phyloP scores from a whole-genome alignment of 805 yeast species.

The Ogataea haglerorum region DNA sequence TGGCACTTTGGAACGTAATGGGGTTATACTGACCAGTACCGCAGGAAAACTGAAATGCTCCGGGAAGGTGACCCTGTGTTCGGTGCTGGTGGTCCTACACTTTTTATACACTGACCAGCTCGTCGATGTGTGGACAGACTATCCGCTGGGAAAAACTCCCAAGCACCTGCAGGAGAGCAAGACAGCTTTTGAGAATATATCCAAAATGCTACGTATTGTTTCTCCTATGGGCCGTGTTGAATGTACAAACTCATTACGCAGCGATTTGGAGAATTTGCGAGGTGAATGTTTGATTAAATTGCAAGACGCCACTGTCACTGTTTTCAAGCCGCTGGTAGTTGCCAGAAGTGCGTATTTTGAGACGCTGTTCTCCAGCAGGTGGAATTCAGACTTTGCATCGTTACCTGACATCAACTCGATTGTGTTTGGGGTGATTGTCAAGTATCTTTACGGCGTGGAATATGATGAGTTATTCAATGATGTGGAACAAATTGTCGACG shows the following conservation, averaged over 20 bases:
- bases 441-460: conserved; percentile 55
- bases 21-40: conserved; percentile 7
- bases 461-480: conserved; percentile 39
- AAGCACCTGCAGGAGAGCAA: conserved; percentile 30
- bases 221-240: conserved; percentile 28
- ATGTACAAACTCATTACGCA: conserved; percentile 20
- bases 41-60: conserved; percentile 9
- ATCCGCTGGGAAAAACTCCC: conserved; percentile 30
- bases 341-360: conserved; percentile 63
- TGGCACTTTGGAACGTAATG: conserved; percentile 6
- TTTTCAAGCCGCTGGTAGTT: conserved; percentile 52
- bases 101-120: conserved; percentile 47
- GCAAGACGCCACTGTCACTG: conserved; percentile 42
- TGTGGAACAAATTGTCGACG: conserved; percentile 21
- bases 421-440: conserved; percentile 49
- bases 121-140: conserved; percentile 46
- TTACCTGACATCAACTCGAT: conserved; percentile 40
- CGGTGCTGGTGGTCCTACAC: conserved; percentile 42
- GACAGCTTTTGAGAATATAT: conserved; percentile 27
- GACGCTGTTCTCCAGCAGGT: conserved; percentile 49
- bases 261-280: conserved; percentile 12
- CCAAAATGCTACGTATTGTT: conserved; percentile 25
- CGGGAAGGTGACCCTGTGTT: conserved; percentile 25
- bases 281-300: conserved; percentile 38
- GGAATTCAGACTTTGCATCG: conserved; percentile 37